Conservation (phyloP, 2,329 filamentous ascomycete species). For the Eurotiales sp. region DNA sequence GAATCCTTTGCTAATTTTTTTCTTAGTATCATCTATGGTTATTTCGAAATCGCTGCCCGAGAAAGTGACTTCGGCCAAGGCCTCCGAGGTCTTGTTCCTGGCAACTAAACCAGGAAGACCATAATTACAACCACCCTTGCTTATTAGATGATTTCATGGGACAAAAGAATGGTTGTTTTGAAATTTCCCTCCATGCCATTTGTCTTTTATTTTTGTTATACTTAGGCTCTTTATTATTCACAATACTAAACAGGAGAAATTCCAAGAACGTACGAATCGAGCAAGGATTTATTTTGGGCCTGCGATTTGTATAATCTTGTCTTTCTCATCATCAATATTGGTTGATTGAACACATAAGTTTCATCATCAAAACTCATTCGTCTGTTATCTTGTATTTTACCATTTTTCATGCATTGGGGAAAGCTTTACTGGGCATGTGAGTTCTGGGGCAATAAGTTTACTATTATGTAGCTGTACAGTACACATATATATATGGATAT, state of each 20-base stretch:
- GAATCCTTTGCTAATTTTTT: constrained; percentile 4
- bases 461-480: background rate
- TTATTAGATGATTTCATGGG: background rate
- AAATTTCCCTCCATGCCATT: background rate
- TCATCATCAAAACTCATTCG: background rate
- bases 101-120: constrained; percentile 34
- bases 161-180: background rate
- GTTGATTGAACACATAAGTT: background rate
- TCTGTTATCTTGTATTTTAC: background rate
- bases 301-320: background rate
- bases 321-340: background rate
- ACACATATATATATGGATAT: background rate
- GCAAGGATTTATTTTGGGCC: background rate
- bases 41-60: constrained; percentile 99
- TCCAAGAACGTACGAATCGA: background rate
- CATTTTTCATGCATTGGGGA: background rate
- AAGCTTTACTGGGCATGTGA: background rate
- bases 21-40: constrained; percentile 91
- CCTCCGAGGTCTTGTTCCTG: constrained; percentile 61
- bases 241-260: background rate
- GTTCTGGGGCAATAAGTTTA: background rate
- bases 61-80: constrained; percentile 85
- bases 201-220: background rate
- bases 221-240: background rate
- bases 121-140: background rate